Percentiles rank a stretch among this genome's conserved stretches.
Evolutionary conservation across 2,329 filamentous ascomycete species (phyloP).

Genomic region (Fonsecaea erecta): DNA sequence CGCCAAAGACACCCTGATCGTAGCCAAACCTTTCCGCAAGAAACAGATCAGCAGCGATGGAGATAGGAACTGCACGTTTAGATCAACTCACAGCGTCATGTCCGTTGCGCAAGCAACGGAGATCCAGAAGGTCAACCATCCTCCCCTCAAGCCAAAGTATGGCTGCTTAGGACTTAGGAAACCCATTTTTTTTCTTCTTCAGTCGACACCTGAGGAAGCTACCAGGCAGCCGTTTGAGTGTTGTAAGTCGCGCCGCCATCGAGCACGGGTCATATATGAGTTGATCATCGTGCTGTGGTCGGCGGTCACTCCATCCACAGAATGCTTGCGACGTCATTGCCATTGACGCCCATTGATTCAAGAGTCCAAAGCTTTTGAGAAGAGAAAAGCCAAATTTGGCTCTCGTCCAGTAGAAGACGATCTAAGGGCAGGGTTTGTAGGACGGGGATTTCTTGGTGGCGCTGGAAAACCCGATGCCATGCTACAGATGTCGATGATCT

Average conservation of each 20-base stretch:
- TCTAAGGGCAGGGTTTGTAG: not conserved
- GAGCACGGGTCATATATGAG: not conserved
- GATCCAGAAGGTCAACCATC: slow-evolving; percentile 63
- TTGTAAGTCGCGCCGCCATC: not conserved
- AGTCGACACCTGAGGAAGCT: not conserved
- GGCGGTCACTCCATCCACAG: not conserved
- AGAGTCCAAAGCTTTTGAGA: not conserved
- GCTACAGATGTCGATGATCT: not conserved
- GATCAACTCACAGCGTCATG: slow-evolving; percentile 50
- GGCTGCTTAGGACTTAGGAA: slow-evolving; percentile 41
- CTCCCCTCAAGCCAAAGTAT: slow-evolving; percentile 60
- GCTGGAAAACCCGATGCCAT: not conserved
- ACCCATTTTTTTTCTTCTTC: slow-evolving; percentile 15
- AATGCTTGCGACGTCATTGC: not conserved
- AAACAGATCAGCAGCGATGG: not conserved
- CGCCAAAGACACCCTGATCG: slow-evolving; percentile 59
- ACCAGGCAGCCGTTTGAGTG: not conserved
- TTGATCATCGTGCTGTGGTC: not conserved
- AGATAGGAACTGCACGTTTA: not conserved
- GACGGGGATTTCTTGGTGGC: not conserved
- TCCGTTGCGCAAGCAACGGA: slow-evolving; percentile 55
- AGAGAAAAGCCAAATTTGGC: not conserved
- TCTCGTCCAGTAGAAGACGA: not conserved
- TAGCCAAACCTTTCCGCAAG: slow-evolving; percentile 38
- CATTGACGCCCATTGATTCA: not conserved